Evolutionary conservation across 495 filamentous ascomycete genomes (phyloP).

Genomic region (Zalerion maritima): DNA sequence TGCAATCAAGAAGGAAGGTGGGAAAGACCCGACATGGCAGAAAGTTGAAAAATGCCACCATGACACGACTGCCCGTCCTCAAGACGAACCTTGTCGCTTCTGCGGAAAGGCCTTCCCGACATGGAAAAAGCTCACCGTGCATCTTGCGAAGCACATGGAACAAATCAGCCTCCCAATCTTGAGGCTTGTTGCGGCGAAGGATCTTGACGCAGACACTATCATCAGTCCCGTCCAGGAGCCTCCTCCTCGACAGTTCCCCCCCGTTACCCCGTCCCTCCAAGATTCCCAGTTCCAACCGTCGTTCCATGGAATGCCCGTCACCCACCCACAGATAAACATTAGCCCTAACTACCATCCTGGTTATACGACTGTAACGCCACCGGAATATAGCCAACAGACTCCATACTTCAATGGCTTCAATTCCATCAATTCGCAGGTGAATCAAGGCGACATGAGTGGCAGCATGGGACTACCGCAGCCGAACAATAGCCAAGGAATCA

Average conservation of each 20-base stretch:
- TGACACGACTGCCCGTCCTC: constrained; percentile 48
- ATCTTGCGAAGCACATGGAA: constrained; percentile 96
- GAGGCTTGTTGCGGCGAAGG: constrained; percentile 47
- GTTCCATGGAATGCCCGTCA: too few species aligned
- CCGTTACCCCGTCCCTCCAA: too few species aligned
- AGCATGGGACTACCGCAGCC: too few species aligned
- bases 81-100: constrained; percentile 81
- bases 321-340: too few species aligned
- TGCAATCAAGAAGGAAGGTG: constrained; percentile 37
- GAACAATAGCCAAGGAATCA: too few species aligned
- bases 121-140: constrained; percentile 91
- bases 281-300: too few species aligned
- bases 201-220: constrained; percentile 43
- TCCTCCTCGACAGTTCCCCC: constrained; percentile 24
- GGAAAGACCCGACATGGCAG: constrained; percentile 50
- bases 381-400: too few species aligned
- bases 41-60: constrained; percentile 69
- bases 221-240: constrained; percentile 49
- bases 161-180: constrained; percentile 78
- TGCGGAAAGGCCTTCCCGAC: constrained; percentile 68
- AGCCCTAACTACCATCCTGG: too few species aligned
- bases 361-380: too few species aligned
- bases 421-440: too few species aligned
- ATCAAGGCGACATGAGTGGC: too few species aligned
- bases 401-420: too few species aligned